A percentile compares a stretch with the other conserved stretches of the same genome.
Conservation (phyloP, 768 basidiomycete species). For the Pisolithus albus region DNA sequence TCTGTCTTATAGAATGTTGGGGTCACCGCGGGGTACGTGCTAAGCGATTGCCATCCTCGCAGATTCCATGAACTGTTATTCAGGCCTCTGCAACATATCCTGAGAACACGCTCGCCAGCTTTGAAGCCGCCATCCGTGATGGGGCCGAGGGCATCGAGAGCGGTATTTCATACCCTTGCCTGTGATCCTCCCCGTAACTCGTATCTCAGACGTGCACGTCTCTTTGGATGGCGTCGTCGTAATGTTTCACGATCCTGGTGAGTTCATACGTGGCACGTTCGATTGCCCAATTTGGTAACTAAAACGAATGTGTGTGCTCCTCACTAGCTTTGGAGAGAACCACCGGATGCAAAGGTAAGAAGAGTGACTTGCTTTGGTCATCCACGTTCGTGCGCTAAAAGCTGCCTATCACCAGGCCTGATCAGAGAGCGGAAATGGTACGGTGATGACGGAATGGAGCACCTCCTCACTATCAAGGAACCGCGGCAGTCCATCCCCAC, state of each 20-base stretch:
- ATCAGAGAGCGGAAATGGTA: constrained; percentile 70
- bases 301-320: constrained; percentile 17
- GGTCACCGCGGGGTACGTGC: constrained; percentile 58
- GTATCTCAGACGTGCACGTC: constrained; percentile 85
- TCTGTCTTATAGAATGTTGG: constrained; percentile 59
- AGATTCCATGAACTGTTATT: constrained; percentile 12
- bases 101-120: constrained; percentile 94
- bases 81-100: constrained; percentile 83
- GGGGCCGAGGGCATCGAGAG: constrained; percentile 97
- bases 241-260: constrained; percentile 94
- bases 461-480: constrained; percentile 70
- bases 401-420: constrained; percentile 37
- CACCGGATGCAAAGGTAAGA: constrained; percentile 64
- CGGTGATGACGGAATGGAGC: constrained; percentile 64
- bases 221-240: constrained; percentile 81
- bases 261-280: constrained; percentile 11
- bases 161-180: constrained; percentile 56
- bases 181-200: constrained; percentile 43
- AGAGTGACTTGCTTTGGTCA: neutral
- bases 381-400: constrained; percentile 21
- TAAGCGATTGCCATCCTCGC: constrained; percentile 28
- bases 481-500: constrained; percentile 88
- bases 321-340: constrained; percentile 62
- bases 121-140: constrained; percentile 90
- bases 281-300: constrained; percentile 18